Evolutionary conservation across 2,329 filamentous ascomycete species (phyloP), one percentile per base, ranked within the genome.

Genomic region (Pseudocercospora musae): DNA sequence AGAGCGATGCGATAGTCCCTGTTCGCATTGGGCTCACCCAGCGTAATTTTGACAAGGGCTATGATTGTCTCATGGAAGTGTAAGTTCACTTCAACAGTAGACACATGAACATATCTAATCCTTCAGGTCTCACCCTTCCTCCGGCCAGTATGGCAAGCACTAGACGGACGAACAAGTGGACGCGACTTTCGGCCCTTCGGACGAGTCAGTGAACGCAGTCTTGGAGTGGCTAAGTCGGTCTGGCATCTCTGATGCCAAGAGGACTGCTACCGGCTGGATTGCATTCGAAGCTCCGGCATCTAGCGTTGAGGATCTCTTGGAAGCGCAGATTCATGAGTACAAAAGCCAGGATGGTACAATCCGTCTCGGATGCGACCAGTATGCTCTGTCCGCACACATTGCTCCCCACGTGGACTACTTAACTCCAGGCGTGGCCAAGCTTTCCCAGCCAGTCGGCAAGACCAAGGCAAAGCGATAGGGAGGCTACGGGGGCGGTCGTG

Each of bases 181-280:
- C 49, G 73, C 78, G 40, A 72, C 76, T 9, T 81, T 81, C 65
- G 74, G 77, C 18, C 77, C 78, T 1, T 46, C 68, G 0, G 64
- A 72, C 27, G 62, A 69, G 4, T 75, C 82, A 3, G 78, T 86
- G 3, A 75, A 80, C 13, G 73, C 79, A 1, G 82, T 87, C 29
- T 79, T 79, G 68, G 68, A 76, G 7, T 88, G 85, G 85, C 78
- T 87, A n/a, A 71, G 77, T 21, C 70, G 21, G 5, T 50, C 44
- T 18, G 53, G 59, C 42, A 20, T 61, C 20, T 15, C 13, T 3
- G 31, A 61, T 29, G 42, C 54, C 33, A 13, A 42, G 18, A 54
- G 57, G n/a, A 61, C 42, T 15, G 18, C 37, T 3, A 52, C 31
- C 2, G 53, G 54, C 31, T 61, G 59, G 59, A 57, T 61, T 11